Evolutionary conservation across 2,329 filamentous ascomycete genomes (phyloP).

Genomic region (Celoporthe dispersa): DNA sequence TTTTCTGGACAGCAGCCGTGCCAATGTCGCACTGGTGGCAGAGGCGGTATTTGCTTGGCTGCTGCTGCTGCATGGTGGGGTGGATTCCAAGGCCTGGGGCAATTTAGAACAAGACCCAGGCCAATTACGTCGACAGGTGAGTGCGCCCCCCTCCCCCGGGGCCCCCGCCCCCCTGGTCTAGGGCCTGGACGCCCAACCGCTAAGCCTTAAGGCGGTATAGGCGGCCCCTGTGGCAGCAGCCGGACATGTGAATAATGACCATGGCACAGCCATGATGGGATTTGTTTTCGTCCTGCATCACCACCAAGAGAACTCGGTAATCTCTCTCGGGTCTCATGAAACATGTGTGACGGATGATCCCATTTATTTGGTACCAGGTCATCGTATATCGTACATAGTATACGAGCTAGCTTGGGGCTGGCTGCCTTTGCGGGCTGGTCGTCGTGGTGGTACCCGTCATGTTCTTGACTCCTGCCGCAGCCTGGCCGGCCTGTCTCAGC

Average conservation of each 20-base stretch:
- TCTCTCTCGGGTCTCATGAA: not conserved
- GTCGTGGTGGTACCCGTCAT: not conserved
- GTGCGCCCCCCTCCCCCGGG: no score
- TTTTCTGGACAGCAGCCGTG: not conserved
- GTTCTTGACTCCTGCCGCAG: not conserved
- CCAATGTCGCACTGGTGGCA: slow-evolving; percentile 2
- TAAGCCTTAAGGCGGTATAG: not conserved
- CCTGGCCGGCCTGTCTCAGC: not conserved
- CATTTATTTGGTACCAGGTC: not conserved
- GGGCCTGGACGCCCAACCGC: not conserved
- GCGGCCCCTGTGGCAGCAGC: not conserved
- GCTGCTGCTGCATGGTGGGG: not conserved
- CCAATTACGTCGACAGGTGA: slow-evolving; percentile 13
- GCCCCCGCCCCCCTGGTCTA: not conserved
- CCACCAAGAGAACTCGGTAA: not conserved
- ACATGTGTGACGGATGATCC: not conserved
- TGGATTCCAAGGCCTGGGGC: not conserved
- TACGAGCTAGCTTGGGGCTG: not conserved
- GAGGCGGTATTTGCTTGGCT: not conserved
- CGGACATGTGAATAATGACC: not conserved
- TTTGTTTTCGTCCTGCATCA: not conserved
- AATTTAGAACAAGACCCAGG: not conserved
- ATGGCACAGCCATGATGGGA: not conserved
- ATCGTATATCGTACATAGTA: not conserved
- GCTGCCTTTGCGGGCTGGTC: not conserved